A percentile compares a stretch with the other conserved stretches of the same genome.
phyloP scores from a whole-genome alignment of 176 grass and related monocot genomes.

The Pharus latifolius region DNA sequence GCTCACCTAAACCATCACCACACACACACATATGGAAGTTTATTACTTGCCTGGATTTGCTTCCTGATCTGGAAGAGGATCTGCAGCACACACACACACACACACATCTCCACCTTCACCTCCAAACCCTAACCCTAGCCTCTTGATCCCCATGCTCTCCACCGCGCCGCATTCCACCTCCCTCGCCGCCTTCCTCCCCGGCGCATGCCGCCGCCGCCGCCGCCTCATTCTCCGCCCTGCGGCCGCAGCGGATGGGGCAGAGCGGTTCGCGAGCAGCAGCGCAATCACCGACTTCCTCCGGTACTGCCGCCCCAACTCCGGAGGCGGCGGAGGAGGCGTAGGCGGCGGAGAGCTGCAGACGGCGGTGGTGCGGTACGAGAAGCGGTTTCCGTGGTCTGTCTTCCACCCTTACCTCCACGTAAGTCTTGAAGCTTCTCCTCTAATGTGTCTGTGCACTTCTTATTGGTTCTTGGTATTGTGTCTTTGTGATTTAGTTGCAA shows the following conservation, averaged over 20 bases:
- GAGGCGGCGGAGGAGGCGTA: not conserved
- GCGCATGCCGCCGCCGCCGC: not conserved
- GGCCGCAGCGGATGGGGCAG: not conserved
- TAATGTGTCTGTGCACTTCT: too few species aligned
- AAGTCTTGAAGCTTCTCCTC: not conserved
- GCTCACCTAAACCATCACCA: not conserved
- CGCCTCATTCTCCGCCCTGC: not conserved
- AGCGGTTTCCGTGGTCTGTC: conserved; percentile 55
- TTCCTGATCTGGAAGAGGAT: too few species aligned
- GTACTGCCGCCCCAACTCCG: conserved; percentile 24
- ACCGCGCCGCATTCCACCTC: conserved; percentile 22
- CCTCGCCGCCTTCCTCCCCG: not conserved
- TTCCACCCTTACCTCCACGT: conserved; percentile 58
- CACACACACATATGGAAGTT: not conserved
- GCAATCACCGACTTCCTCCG: conserved; percentile 66
- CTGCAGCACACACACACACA: not conserved
- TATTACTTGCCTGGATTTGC: too few species aligned
- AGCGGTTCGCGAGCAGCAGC: conserved; percentile 24
- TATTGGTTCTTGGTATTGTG: not conserved
- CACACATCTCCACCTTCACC: not conserved
- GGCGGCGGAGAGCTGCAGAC: conserved; percentile 57
- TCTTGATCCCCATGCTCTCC: conserved; percentile 1
- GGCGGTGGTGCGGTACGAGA: conserved; percentile 74
- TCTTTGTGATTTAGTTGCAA: not conserved
- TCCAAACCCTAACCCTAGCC: not conserved